These are phyloP conservation scores for Colletotrichum sp. DNA, from an alignment of 2,329 filamentous ascomycete species.

Conservation along the genomic window DNA sequence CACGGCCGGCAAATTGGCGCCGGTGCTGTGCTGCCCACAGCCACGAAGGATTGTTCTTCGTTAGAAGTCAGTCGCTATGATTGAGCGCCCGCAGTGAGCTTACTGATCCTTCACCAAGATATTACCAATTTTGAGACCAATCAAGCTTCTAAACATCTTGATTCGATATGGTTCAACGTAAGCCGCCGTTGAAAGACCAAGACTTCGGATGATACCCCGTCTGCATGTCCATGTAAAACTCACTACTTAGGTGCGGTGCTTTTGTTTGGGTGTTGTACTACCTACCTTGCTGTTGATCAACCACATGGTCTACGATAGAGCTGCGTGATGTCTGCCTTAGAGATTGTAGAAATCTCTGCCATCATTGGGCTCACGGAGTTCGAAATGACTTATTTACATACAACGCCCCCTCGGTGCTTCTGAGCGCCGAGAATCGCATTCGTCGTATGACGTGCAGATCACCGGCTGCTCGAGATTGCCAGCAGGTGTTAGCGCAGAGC, in stretches of 20 bases:
- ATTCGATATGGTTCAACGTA: not conserved
- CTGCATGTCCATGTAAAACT: not conserved
- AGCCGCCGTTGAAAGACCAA: not conserved
- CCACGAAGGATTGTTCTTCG: not conserved
- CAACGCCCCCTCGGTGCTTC: not conserved
- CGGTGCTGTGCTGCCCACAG: not conserved
- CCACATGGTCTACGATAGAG: not conserved
- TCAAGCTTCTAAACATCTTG: not conserved
- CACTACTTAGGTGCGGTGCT: not conserved
- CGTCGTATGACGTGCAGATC: not conserved
- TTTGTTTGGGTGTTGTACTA: not conserved
- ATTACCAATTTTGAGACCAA: not conserved
- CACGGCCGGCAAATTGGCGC: not conserved
- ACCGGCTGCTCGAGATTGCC: not conserved
- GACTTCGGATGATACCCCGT: not conserved
- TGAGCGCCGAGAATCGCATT: not conserved
- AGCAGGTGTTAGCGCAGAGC: not conserved
- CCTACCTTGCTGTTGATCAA: not conserved
- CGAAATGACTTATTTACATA: not conserved
- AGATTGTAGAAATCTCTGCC: accelerated
- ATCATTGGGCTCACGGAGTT: not conserved
- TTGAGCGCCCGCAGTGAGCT: not conserved
- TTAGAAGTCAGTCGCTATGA: not conserved
- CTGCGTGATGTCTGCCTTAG: not conserved
- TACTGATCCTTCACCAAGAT: not conserved